These are phyloP conservation scores for Poronia punctata DNA, from an alignment of 495 filamentous ascomycete genomes.

Conservation along the genomic window DNA sequence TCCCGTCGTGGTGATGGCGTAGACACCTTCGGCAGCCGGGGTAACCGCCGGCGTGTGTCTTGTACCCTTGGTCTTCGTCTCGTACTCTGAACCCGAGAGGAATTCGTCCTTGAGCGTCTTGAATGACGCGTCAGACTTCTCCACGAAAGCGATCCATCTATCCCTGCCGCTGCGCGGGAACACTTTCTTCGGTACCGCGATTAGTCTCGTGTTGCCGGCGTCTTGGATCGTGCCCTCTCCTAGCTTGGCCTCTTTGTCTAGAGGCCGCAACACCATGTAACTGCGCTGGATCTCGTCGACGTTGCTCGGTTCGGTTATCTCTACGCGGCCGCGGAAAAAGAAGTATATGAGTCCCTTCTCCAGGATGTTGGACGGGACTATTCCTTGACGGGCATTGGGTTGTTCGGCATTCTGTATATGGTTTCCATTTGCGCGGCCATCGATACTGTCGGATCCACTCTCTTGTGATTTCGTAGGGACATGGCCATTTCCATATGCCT, in stretches of 20 bases:
- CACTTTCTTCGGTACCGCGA: slow-evolving; percentile 81
- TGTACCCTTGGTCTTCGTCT: slow-evolving; percentile 68
- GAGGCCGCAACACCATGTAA: slow-evolving; percentile 75
- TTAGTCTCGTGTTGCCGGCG: slow-evolving; percentile 58
- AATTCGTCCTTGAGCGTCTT: slow-evolving; percentile 67
- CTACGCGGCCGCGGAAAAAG: slow-evolving; percentile 76
- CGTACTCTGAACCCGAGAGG: slow-evolving; percentile 59
- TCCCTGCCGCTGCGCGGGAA: slow-evolving; percentile 67
- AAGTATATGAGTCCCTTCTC: slow-evolving; percentile 96
- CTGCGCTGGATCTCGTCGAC: slow-evolving; percentile 69
- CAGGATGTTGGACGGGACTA: slow-evolving; percentile 64
- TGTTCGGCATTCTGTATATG: slow-evolving; percentile 12
- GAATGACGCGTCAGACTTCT: slow-evolving; percentile 62
- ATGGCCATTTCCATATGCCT: slow-evolving; percentile 16
- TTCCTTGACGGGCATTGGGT: slow-evolving; percentile 41
- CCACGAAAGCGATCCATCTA: slow-evolving; percentile 76
- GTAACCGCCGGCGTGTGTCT: slow-evolving; percentile 64
- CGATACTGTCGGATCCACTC: not conserved
- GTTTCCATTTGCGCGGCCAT: slow-evolving; percentile 6
- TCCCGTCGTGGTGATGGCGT: slow-evolving; percentile 69
- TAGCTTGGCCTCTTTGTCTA: slow-evolving; percentile 63
- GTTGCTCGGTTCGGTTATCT: slow-evolving; percentile 61
- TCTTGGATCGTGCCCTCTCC: slow-evolving; percentile 55
- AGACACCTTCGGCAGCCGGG: slow-evolving; percentile 79
- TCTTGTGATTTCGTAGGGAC: slow-evolving; percentile 13